Evolutionary conservation across 257 asterid genomes (phyloP).

Genomic region (Prunella vulgaris): DNA sequence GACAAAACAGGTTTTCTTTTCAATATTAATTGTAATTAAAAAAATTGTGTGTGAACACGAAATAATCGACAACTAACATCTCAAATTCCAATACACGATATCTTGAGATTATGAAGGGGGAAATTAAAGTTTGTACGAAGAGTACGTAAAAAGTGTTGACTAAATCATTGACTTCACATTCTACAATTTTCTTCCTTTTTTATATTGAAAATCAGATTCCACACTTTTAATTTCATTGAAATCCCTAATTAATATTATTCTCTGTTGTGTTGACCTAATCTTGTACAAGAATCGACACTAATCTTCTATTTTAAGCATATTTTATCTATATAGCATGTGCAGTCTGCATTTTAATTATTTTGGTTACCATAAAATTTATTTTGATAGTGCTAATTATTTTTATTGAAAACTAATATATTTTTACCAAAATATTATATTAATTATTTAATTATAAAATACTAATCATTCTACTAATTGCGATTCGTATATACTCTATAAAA

Average conservation of each 20-base stretch:
- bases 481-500: too few species aligned
- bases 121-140: not conserved
- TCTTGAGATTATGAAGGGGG: not conserved
- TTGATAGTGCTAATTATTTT: too few species aligned
- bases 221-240: not conserved
- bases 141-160: not conserved
- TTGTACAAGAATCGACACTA: constrained; percentile 7
- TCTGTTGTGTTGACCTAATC: constrained; percentile 13
- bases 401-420: too few species aligned
- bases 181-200: too few species aligned
- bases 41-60: constrained; percentile 6
- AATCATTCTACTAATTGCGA: too few species aligned
- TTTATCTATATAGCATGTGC: not conserved
- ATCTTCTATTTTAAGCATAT: not conserved
- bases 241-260: not conserved
- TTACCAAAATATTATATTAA: too few species aligned
- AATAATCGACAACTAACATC: not conserved
- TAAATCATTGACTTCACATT: not conserved
- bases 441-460: too few species aligned
- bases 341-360: too few species aligned
- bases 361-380: too few species aligned
- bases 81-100: not conserved
- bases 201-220: too few species aligned
- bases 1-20: not conserved
- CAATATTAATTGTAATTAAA: not conserved